A percentile compares a stretch with the other conserved stretches of the same genome.
phyloP scores from a whole-genome alignment of 805 yeast genomes.

The Cyberlindnera misumaiensis region DNA sequence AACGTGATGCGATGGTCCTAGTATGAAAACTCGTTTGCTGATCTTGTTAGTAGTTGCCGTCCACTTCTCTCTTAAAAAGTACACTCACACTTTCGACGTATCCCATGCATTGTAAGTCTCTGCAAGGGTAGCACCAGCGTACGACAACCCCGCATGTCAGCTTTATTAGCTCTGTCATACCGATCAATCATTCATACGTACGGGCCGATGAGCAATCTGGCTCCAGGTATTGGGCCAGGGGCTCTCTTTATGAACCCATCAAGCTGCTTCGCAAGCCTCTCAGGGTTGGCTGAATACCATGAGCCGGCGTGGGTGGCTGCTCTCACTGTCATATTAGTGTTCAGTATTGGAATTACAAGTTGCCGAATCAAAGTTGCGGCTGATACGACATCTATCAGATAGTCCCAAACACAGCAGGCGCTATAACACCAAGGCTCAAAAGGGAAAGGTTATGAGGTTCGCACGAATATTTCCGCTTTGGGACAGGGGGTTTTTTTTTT shows the following conservation, averaged over 20 bases:
- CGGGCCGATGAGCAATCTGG: conserved; percentile 53
- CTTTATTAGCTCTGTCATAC: conserved; percentile 15
- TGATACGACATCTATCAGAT: too few relatives aligned
- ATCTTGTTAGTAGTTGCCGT: not conserved
- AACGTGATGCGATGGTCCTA: conserved; percentile 93
- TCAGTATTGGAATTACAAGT: not conserved
- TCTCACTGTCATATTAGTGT: conserved; percentile 5
- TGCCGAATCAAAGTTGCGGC: too few relatives aligned
- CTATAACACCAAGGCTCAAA: too few relatives aligned
- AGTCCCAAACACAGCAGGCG: too few relatives aligned
- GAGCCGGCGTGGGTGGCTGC: conserved; percentile 75
- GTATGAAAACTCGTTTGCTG: conserved; percentile 59
- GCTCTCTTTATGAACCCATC: conserved; percentile 37
- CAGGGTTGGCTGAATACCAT: conserved; percentile 62
- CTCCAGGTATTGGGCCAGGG: conserved; percentile 29
- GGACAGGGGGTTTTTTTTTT: too few relatives aligned
- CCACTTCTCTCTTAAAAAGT: not conserved
- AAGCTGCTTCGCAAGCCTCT: conserved; percentile 43
- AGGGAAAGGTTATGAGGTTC: too few relatives aligned
- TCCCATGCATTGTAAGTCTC: conserved; percentile 73
- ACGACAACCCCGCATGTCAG: conserved; percentile 86
- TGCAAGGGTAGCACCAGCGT: conserved; percentile 72
- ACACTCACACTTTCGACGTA: conserved; percentile 33
- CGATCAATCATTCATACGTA: conserved; percentile 15
- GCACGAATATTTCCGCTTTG: too few relatives aligned